Conservation (phyloP, 495 filamentous ascomycete species). For the Xylaria venustula region DNA sequence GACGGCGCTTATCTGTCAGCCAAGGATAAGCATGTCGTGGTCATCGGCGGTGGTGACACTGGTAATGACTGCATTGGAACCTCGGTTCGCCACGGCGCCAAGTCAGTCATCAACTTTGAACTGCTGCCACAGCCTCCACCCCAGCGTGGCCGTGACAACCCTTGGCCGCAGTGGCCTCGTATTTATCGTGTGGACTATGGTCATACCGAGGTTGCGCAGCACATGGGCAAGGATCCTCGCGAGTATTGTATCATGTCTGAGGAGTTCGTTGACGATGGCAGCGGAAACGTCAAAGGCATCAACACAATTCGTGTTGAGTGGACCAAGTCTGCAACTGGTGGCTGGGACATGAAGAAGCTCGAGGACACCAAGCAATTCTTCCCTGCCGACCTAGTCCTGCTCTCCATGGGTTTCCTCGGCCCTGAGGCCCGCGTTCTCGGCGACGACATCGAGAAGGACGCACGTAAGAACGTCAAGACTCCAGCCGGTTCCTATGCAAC, state of each 20-base stretch:
- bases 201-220: conserved; percentile 93
- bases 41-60: conserved; percentile 98
- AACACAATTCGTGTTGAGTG: conserved; percentile 97
- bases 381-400: conserved; percentile 91
- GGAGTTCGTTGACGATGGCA: conserved; percentile 93
- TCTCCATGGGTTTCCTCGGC: conserved; percentile 98
- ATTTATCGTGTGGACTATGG: conserved; percentile 99
- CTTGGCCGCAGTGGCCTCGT: conserved; percentile 98
- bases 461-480: conserved; percentile 97
- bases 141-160: conserved; percentile 94
- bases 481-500: conserved; percentile 85
- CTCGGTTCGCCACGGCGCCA: conserved; percentile 94
- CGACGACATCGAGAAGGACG: conserved; percentile 85
- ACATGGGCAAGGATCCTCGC: conserved; percentile 95
- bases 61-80: conserved; percentile 99
- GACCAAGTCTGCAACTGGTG: conserved; percentile 85
- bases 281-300: conserved; percentile 89
- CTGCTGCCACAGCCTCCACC: conserved; percentile 91
- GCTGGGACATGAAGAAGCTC: conserved; percentile 99
- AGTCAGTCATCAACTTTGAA: conserved; percentile 97
- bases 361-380: conserved; percentile 96
- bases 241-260: conserved; percentile 99
- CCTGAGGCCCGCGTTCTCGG: conserved; percentile 89
- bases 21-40: conserved; percentile 94
- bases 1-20: conserved; percentile 94